A percentile compares a stretch with the other conserved stretches of the same genome.
phyloP scores from a whole-genome alignment of 2,329 filamentous ascomycete genomes.

The Pleomassaria siparia region DNA sequence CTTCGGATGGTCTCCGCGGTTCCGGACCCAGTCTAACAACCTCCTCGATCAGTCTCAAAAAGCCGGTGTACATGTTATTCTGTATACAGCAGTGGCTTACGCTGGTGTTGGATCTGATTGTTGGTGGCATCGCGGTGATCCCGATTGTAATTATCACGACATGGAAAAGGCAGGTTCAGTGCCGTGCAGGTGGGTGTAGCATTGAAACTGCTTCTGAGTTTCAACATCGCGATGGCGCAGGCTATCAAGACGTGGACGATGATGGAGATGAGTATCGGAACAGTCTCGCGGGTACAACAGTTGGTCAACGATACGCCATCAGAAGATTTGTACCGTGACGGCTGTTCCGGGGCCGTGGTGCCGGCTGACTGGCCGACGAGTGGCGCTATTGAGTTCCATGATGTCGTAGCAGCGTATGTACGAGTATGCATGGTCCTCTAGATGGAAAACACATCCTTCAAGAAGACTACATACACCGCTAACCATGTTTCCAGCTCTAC shows the following conservation, averaged over 20 bases:
- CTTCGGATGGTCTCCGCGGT: conserved; percentile 14
- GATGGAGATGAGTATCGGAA: conserved; percentile 59
- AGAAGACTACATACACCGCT: neutral
- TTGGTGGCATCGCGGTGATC: conserved; percentile 34
- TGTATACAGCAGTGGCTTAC: conserved; percentile 44
- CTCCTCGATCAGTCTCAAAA: conserved; percentile 40
- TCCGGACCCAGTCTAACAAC: conserved; percentile 14
- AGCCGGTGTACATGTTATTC: conserved; percentile 42
- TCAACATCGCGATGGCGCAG: conserved; percentile 50
- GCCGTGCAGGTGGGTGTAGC: conserved; percentile 52
- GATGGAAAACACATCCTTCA: too few relatives aligned
- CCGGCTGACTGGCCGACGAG: conserved; percentile 43
- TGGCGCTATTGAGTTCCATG: conserved; percentile 41
- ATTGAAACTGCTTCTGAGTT: conserved; percentile 52
- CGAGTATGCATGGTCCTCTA: neutral
- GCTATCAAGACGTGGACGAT: conserved; percentile 55
- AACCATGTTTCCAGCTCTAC: neutral
- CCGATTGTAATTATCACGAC: conserved; percentile 35
- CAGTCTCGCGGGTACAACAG: conserved; percentile 53
- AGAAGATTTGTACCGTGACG: conserved; percentile 50
- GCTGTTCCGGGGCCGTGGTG: conserved; percentile 15
- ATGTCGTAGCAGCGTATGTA: conserved; percentile 30
- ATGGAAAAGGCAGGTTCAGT: conserved; percentile 38
- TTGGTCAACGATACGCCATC: conserved; percentile 47
- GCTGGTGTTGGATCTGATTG: conserved; percentile 38